Evolutionary conservation across 345 rosid species (phyloP).

Genomic region (Dipteronia dyeriana): DNA sequence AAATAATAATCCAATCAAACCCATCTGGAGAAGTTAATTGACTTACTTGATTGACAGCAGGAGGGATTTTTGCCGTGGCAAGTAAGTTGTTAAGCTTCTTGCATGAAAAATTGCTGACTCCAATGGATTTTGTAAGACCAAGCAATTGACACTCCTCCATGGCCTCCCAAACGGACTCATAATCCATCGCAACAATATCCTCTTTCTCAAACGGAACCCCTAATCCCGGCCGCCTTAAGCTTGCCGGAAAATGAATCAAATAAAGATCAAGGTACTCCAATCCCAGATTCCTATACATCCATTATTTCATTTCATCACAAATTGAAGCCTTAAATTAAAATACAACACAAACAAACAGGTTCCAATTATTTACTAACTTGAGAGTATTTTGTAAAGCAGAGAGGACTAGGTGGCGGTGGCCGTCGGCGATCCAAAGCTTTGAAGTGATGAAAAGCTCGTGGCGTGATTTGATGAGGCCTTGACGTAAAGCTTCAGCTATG

Average conservation of each 20-base stretch:
- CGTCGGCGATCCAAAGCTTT: slow-evolving; percentile 1
- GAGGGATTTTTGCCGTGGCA: slow-evolving; percentile 23
- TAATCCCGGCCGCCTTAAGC: slow-evolving; percentile 17
- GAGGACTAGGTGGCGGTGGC: not conserved
- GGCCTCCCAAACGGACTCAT: slow-evolving; percentile 23
- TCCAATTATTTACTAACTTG: too few species aligned
- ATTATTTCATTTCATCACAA: not conserved
- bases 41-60: slow-evolving; percentile 28
- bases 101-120: slow-evolving; percentile 25
- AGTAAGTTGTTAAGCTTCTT: slow-evolving; percentile 22
- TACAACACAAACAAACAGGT: not conserved
- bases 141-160: slow-evolving; percentile 28
- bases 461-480: slow-evolving; percentile 5
- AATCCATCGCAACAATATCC: slow-evolving; percentile 16
- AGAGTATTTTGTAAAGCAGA: slow-evolving; percentile 2
- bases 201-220: slow-evolving; percentile 1
- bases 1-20: too few species aligned
- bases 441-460: slow-evolving; percentile 13
- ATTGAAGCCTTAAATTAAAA: too few species aligned
- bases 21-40: not conserved
- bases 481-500: slow-evolving; percentile 13
- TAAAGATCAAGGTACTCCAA: slow-evolving; percentile 26
- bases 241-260: slow-evolving; percentile 25
- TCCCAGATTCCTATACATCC: slow-evolving; percentile 13
- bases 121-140: slow-evolving; percentile 31